These are phyloP conservation scores for Chrysosphaeria jannelii DNA, from an alignment of 2,329 filamentous ascomycete genomes.

Conservation along the genomic window DNA sequence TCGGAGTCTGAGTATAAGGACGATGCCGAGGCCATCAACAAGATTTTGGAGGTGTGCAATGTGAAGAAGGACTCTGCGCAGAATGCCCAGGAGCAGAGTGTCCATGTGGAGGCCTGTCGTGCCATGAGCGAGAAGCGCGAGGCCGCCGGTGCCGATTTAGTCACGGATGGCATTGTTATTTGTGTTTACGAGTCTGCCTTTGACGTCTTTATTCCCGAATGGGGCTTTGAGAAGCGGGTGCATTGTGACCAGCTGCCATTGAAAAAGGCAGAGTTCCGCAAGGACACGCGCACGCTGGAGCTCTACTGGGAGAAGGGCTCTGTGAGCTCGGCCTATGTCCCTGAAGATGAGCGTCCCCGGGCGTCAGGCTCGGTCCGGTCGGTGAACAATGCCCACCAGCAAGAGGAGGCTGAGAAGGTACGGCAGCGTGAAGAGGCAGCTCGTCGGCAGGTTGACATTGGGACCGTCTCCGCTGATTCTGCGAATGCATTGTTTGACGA, in stretches of 20 bases:
- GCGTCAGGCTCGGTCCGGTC: slow-evolving; percentile 36
- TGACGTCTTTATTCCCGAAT: slow-evolving; percentile 91
- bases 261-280: slow-evolving; percentile 98
- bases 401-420: slow-evolving; percentile 52
- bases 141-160: slow-evolving; percentile 66
- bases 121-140: slow-evolving; percentile 79
- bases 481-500: slow-evolving; percentile 91
- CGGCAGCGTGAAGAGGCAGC: slow-evolving; percentile 73
- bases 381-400: slow-evolving; percentile 45
- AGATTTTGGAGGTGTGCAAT: slow-evolving; percentile 88
- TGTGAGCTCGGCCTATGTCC: slow-evolving; percentile 80
- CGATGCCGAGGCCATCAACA: slow-evolving; percentile 62
- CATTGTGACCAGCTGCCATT: slow-evolving; percentile 94
- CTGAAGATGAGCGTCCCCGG: slow-evolving; percentile 87
- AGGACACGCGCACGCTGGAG: slow-evolving; percentile 79
- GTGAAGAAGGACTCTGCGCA: slow-evolving; percentile 97
- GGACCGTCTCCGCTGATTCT: slow-evolving; percentile 76
- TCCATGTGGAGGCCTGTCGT: slow-evolving; percentile 92
- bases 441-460: slow-evolving; percentile 79
- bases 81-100: slow-evolving; percentile 91
- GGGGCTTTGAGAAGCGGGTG: slow-evolving; percentile 95
- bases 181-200: slow-evolving; percentile 98
- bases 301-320: slow-evolving; percentile 99
- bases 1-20: slow-evolving; percentile 64
- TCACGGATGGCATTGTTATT: slow-evolving; percentile 83